A percentile compares a stretch with the other conserved stretches of the same genome.
Conservation (phyloP, 192 early-diverging fungal species). For the Geosiphon pyriformis region DNA sequence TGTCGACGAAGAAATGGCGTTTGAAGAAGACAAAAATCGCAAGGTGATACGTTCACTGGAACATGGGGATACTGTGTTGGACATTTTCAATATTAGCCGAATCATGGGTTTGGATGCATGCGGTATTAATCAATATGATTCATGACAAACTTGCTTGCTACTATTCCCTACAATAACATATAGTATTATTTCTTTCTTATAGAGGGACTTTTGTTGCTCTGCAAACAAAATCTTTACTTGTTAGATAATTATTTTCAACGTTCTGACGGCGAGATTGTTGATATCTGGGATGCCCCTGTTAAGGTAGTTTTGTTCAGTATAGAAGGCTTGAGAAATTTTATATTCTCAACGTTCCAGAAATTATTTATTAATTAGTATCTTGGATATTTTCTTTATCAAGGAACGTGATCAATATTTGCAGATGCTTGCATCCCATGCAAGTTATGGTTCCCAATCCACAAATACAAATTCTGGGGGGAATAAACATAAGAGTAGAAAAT, state of each 20-base stretch:
- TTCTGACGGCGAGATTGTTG: conserved; percentile 61
- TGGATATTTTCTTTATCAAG: conserved; percentile 13
- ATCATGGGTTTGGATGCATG: conserved; percentile 64
- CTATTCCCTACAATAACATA: conserved; percentile 4
- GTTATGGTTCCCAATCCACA: conserved; percentile 26
- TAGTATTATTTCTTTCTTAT: conserved; percentile 12
- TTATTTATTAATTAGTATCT: background rate
- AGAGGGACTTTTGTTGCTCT: conserved; percentile 63
- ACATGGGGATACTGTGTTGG: conserved; percentile 61
- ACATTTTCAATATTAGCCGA: conserved; percentile 63
- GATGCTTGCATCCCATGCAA: conserved; percentile 47
- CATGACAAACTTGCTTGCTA: conserved; percentile 27
- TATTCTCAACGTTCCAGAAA: background rate
- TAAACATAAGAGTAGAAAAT: conserved; percentile 21
- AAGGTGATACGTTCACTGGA: conserved; percentile 68
- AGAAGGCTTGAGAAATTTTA: background rate
- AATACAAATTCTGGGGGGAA: background rate
- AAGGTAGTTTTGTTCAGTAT: conserved; percentile 21
- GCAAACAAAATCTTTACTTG: conserved; percentile 67
- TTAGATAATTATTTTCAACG: conserved; percentile 66
- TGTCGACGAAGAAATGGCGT: conserved; percentile 36
- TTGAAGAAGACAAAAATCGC: conserved; percentile 65
- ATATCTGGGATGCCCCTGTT: conserved; percentile 62
- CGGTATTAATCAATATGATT: conserved; percentile 34
- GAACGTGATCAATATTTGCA: conserved; percentile 56